Base-by-base conservation (phyloP, 179 eudicot genomes). In the Silene vulgaris region DNA sequence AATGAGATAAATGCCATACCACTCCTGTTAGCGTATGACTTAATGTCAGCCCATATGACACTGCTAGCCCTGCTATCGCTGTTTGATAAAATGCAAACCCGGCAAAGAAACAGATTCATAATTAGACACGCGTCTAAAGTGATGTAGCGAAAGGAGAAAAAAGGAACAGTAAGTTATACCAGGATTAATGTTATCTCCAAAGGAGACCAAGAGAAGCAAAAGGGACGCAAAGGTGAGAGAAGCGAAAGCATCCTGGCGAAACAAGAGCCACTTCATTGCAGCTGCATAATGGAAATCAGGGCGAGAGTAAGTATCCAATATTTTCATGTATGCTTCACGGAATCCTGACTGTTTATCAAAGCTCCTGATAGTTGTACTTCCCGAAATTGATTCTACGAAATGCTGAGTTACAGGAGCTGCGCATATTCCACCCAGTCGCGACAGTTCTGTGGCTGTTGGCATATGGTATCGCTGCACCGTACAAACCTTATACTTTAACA, bases 331-430 rank as follows among this genome's bases (percentile, higher is more conserved):
- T 13, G 37, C 73, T 63, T n/a, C 69, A 17, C 5, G 61, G 35
- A 78, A 74, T 28, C 77, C 63, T 14, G 74, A 17, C 37, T 74
- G 52, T 28, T 74, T 76, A 74, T 78, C 67, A 45, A 78, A 78
- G 69, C 80, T 74, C 64, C 74, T 57, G 14, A 74, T 74, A 57
- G 81, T 78, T 67, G 74, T 67, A 43, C 14, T 40, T 73, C 81
- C 77, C 0, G 77, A 78, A 8, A 78, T 43, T 66, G 81, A 74
- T 68, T 78, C 81, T 4, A 75, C 11, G 29, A 78, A 78, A 68
- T 78, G 5, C 19, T 78, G 81, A 23, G 75, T 78, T 9, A 74
- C 74, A 3, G 77, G 81, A 35, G 77, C 80, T 67, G 60, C 45
- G n/a, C 80, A 21, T 65, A 73, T 61, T 16, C 76, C 48, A 54